A percentile compares a stretch with the other conserved stretches of the same genome.
Evolutionary conservation across 805 yeast species (phyloP).

Genomic region (Spathaspora girioi): DNA sequence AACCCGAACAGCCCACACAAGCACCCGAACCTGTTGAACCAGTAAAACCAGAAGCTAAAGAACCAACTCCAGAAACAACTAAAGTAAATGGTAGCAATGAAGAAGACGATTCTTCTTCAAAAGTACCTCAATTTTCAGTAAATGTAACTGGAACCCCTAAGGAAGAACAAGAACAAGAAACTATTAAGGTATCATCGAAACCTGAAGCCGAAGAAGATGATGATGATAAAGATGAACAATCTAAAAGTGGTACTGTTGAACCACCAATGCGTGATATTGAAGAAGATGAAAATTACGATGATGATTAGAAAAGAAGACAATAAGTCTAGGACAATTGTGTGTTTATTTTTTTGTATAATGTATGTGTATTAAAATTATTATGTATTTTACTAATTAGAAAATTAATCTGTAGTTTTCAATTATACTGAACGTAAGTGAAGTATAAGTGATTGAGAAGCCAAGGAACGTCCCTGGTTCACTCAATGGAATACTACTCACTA

Average conservation of each 20-base stretch:
- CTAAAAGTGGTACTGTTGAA: constrained; percentile 29
- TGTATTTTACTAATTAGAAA: constrained; percentile 1
- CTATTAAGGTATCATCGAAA: not conserved
- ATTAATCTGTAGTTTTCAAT: not conserved
- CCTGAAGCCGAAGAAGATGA: constrained; percentile 5
- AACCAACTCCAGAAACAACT: not conserved
- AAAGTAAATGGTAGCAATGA: not conserved
- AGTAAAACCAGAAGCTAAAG: not conserved
- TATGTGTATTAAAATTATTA: constrained; percentile 1
- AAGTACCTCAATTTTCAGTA: constrained; percentile 16
- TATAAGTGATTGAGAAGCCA: too few relatives aligned
- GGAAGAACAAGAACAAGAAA: constrained; percentile 3
- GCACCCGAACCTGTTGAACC: constrained; percentile 5
- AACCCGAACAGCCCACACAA: not conserved
- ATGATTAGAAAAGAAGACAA: constrained; percentile 19
- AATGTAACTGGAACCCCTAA: constrained; percentile 12
- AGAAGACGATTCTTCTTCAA: not conserved
- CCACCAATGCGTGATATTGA: constrained; percentile 45
- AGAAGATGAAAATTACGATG: constrained; percentile 46
- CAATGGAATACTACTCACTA: too few relatives aligned
- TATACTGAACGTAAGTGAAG: too few relatives aligned
- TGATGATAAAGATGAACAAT: constrained; percentile 5
- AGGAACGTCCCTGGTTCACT: too few relatives aligned
- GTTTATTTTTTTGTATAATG: constrained; percentile 1
- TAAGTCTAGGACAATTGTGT: not conserved